Conservation (phyloP, 2,329 filamentous ascomycete genomes). For the Epichloe gansuensis region DNA sequence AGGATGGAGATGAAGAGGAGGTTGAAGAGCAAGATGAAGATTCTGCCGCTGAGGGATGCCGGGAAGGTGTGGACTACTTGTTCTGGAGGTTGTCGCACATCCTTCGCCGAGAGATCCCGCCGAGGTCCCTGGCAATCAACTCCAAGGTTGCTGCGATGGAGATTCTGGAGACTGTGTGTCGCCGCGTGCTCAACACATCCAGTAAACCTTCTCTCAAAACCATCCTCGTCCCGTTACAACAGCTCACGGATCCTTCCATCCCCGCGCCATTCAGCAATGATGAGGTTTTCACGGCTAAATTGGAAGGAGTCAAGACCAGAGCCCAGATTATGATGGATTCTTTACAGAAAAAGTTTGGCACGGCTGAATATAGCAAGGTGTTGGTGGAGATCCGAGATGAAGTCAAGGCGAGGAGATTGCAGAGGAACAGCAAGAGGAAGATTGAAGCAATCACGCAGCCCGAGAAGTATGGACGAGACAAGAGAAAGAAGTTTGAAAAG, state of each 20-base stretch:
- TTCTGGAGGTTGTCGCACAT: constrained; percentile 68
- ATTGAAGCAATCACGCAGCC: constrained; percentile 77
- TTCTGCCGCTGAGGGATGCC: constrained; percentile 18
- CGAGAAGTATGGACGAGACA: constrained; percentile 63
- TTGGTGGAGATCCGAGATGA: constrained; percentile 60
- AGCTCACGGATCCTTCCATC: constrained; percentile 71
- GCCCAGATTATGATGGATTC: constrained; percentile 66
- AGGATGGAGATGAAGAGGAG: constrained; percentile 28
- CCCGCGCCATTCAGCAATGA: constrained; percentile 59
- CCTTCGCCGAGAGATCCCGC: constrained; percentile 60
- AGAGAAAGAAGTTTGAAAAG: constrained; percentile 71
- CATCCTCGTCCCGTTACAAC: constrained; percentile 52
- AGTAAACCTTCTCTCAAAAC: constrained; percentile 51
- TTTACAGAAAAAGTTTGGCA: constrained; percentile 78
- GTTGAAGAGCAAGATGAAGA: constrained; percentile 30
- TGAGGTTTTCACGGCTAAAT: constrained; percentile 51
- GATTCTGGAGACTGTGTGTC: constrained; percentile 57
- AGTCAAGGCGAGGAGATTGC: constrained; percentile 59
- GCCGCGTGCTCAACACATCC: constrained; percentile 42
- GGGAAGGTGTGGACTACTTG: constrained; percentile 51
- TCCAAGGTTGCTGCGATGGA: constrained; percentile 66
- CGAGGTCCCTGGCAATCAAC: constrained; percentile 49
- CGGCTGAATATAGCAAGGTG: constrained; percentile 61
- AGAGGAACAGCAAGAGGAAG: constrained; percentile 70
- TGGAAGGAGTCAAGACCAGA: constrained; percentile 58